phyloP scores from a whole-genome alignment of 306 rosid species.

The Parietaria judaica region DNA sequence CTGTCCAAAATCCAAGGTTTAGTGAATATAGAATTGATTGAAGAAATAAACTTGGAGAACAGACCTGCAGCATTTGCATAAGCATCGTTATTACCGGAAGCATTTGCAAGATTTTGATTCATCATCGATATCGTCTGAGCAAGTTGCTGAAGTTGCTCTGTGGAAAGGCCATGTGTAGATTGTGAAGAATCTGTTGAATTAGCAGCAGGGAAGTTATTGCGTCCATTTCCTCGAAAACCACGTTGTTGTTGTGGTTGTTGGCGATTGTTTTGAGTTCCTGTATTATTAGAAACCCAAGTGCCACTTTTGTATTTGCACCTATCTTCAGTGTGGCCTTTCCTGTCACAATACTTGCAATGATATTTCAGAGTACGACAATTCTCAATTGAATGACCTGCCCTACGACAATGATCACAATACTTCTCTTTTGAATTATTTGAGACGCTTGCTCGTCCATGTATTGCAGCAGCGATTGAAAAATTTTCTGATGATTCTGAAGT shows the following conservation, averaged over 20 bases:
- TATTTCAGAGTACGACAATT: slow-evolving; percentile 18
- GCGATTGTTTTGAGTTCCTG: background rate
- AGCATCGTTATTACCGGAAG: background rate
- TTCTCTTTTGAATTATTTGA: slow-evolving; percentile 2
- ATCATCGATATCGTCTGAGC: slow-evolving; percentile 8
- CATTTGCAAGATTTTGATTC: background rate
- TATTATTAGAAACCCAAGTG: slow-evolving; percentile 1
- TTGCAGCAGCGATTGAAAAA: slow-evolving; percentile 17
- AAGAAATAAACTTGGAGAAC: background rate
- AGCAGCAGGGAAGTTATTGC: background rate
- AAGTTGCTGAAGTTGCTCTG: slow-evolving; percentile 1
- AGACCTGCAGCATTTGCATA: slow-evolving; percentile 17
- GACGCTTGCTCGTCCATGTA: slow-evolving; percentile 2
- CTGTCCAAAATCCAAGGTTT: slow-evolving; percentile 12
- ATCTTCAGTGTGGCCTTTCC: slow-evolving; percentile 19
- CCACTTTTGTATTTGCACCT: slow-evolving; percentile 17
- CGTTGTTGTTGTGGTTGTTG: background rate
- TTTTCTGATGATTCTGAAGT: slow-evolving; percentile 4
- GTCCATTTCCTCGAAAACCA: background rate
- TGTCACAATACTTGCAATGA: slow-evolving; percentile 14
- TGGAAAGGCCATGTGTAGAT: background rate
- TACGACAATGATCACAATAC: slow-evolving; percentile 16
- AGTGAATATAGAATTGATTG: slow-evolving; percentile 13
- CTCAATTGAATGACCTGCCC: slow-evolving; percentile 19
- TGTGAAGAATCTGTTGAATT: background rate